Percentiles rank a stretch among this genome's conserved stretches.
Conservation (phyloP, 352 stramenopile genomes). For the Phytophthora aleatoria region DNA sequence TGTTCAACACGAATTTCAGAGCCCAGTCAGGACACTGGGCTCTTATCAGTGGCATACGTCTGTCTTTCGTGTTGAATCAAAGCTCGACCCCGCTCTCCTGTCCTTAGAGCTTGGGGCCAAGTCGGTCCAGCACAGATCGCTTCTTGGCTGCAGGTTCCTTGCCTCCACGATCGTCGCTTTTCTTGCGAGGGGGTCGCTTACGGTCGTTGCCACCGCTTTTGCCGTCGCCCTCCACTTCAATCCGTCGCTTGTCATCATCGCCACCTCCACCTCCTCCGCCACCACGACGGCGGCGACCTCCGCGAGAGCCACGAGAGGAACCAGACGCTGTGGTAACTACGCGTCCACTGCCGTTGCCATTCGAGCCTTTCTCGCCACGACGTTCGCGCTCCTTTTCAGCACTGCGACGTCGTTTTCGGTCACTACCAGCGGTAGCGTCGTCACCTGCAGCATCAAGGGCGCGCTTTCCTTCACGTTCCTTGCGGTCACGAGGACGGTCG, state of each 20-base stretch:
- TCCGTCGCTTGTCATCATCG: constrained; percentile 52
- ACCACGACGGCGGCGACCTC: constrained; percentile 40
- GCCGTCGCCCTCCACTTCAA: constrained; percentile 54
- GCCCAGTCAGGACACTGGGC: background rate
- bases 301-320: constrained; percentile 35
- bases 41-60: background rate
- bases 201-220: constrained; percentile 38
- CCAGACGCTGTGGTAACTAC: constrained; percentile 53
- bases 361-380: constrained; percentile 23
- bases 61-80: constrained; percentile 6
- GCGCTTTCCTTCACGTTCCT: constrained; percentile 48
- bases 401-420: constrained; percentile 41
- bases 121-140: constrained; percentile 79
- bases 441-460: constrained; percentile 40
- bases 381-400: constrained; percentile 28
- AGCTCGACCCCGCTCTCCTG: background rate
- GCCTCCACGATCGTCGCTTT: constrained; percentile 48
- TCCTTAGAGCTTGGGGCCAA: constrained; percentile 67
- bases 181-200: constrained; percentile 39
- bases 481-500: constrained; percentile 36
- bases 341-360: constrained; percentile 35
- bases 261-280: constrained; percentile 29
- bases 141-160: constrained; percentile 78
- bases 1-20: background rate
- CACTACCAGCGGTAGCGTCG: constrained; percentile 9